Evolutionary conservation across 257 asterid species (phyloP).

Genomic region (Solanum rostratum): DNA sequence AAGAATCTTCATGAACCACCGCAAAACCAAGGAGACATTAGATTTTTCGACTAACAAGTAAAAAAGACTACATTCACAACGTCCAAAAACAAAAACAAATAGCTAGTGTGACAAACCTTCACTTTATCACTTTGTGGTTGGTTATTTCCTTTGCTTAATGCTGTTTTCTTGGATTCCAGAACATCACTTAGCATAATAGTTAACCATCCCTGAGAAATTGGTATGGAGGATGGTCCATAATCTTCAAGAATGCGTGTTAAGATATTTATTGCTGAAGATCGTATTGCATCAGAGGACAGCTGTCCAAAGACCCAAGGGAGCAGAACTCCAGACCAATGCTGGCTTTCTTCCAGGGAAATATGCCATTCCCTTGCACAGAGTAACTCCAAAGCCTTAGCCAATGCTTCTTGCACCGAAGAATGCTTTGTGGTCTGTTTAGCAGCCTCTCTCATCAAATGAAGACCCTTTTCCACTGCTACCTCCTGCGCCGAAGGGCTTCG

Average conservation of each 20-base stretch:
- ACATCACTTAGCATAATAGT: conserved; percentile 60
- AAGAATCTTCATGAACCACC: conserved; percentile 8
- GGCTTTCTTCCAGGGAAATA: conserved; percentile 89
- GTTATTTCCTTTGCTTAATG: conserved; percentile 43
- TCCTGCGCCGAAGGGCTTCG: conserved; percentile 75
- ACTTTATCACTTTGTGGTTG: conserved; percentile 63
- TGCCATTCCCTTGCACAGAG: conserved; percentile 63
- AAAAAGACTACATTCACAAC: neutral
- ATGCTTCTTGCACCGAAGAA: conserved; percentile 63
- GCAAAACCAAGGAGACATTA: neutral
- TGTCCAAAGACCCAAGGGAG: conserved; percentile 82
- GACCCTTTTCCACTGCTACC: conserved; percentile 75
- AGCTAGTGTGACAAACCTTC: conserved; percentile 43
- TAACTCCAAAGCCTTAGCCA: conserved; percentile 85
- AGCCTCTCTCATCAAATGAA: conserved; percentile 80
- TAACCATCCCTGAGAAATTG: conserved; percentile 97
- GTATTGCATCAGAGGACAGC: conserved; percentile 48
- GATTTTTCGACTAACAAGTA: neutral
- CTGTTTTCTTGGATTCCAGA: conserved; percentile 50
- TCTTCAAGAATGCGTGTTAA: conserved; percentile 88
- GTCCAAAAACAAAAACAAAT: neutral
- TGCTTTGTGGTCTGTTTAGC: conserved; percentile 67
- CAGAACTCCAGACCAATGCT: conserved; percentile 83
- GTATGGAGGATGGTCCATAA: conserved; percentile 86
- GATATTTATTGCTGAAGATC: conserved; percentile 76